A percentile compares a stretch with the other conserved stretches of the same genome.
phyloP scores from a whole-genome alignment of 116 monocot genomes.

The Cymodocea nodosa region DNA sequence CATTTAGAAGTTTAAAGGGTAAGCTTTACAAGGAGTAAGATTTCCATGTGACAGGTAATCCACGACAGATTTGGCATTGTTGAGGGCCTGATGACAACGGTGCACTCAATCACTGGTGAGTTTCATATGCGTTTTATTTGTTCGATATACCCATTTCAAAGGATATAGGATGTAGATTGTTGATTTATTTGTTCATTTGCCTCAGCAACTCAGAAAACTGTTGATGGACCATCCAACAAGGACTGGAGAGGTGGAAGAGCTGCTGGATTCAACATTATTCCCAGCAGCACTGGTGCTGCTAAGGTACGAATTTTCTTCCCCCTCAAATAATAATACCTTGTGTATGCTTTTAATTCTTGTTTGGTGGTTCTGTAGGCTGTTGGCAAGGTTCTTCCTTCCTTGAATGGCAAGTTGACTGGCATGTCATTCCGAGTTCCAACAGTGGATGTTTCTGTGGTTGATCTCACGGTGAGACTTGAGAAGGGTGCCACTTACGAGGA shows the following conservation, averaged over 20 bases:
- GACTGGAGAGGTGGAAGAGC: slow-evolving; percentile 55
- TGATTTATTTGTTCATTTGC: neutral
- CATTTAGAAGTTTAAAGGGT: too few relatives aligned
- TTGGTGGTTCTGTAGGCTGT: slow-evolving; percentile 26
- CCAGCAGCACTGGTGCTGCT: slow-evolving; percentile 54
- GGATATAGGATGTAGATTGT: too few relatives aligned
- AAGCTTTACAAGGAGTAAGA: too few relatives aligned
- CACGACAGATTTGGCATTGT: slow-evolving; percentile 50
- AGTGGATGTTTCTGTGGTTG: slow-evolving; percentile 55
- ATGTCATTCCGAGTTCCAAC: slow-evolving; percentile 61
- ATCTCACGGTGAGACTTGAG: slow-evolving; percentile 54
- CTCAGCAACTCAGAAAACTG: slow-evolving; percentile 54
- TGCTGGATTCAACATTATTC: slow-evolving; percentile 55
- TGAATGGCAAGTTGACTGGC: slow-evolving; percentile 55
- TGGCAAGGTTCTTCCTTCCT: slow-evolving; percentile 49
- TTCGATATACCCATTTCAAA: too few relatives aligned
- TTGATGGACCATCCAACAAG: slow-evolving; percentile 53
- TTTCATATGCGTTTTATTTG: too few relatives aligned
- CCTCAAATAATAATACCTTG: too few relatives aligned
- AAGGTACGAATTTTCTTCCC: slow-evolving; percentile 19
- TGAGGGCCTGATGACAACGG: slow-evolving; percentile 60
- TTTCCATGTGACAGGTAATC: slow-evolving; percentile 22
- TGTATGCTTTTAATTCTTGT: neutral
- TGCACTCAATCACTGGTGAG: slow-evolving; percentile 38
- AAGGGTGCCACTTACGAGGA: slow-evolving; percentile 47